A percentile compares a stretch with the other conserved stretches of the same genome.
Evolutionary conservation across 1,139 yeast genomes (phyloP).

Genomic region (Martiniozyma asiatica): DNA sequence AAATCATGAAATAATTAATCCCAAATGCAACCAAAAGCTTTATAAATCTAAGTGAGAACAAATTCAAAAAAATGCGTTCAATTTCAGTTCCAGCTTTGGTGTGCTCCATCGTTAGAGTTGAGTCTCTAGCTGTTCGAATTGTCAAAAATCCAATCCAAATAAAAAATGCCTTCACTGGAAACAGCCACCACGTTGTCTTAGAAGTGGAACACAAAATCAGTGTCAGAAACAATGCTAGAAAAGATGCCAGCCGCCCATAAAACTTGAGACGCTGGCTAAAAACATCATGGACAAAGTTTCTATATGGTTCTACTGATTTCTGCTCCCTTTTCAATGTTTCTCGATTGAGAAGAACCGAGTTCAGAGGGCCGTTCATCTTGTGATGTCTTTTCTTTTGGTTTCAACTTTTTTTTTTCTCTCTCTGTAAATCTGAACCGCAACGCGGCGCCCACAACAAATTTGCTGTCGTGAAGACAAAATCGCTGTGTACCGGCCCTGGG

Average conservation of each 20-base stretch:
- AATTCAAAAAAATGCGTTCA: conserved; percentile 34
- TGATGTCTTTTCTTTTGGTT: too few relatives aligned
- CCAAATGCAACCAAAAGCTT: conserved; percentile 27
- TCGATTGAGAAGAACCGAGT: too few relatives aligned
- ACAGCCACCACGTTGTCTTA: conserved; percentile 14
- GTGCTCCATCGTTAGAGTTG: conserved; percentile 39
- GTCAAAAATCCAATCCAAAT: conserved; percentile 28
- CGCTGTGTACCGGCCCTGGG: too few relatives aligned
- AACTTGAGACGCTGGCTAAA: conserved; percentile 15
- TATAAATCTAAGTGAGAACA: conserved; percentile 31
- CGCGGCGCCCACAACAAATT: too few relatives aligned
- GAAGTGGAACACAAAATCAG: conserved; percentile 11
- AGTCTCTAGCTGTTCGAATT: conserved; percentile 37
- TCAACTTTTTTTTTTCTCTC: too few relatives aligned
- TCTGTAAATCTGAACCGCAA: too few relatives aligned
- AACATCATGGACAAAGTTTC: not conserved
- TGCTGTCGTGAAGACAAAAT: too few relatives aligned
- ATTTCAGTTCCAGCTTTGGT: conserved; percentile 38
- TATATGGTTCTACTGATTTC: too few relatives aligned
- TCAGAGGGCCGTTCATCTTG: too few relatives aligned
- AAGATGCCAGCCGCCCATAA: conserved; percentile 24
- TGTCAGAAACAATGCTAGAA: conserved; percentile 23
- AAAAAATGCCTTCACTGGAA: conserved; percentile 22
- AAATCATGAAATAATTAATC: conserved; percentile 29
- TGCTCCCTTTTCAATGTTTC: too few relatives aligned